Conservation (phyloP, 2,329 filamentous ascomycete genomes). For the Aspergillus japonicus region DNA sequence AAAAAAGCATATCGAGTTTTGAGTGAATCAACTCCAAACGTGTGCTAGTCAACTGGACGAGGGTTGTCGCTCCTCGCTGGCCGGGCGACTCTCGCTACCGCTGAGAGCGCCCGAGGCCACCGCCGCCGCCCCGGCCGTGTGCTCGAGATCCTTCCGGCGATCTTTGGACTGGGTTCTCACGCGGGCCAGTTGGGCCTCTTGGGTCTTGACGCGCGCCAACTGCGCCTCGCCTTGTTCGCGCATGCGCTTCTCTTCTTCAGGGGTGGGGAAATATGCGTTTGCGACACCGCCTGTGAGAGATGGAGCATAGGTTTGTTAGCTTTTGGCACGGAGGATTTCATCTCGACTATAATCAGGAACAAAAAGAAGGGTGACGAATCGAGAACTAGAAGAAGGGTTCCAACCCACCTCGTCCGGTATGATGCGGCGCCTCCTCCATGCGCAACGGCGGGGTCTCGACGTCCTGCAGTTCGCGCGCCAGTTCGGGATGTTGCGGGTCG, state of each 20-base stretch:
- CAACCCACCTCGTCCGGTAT: conserved; percentile 45
- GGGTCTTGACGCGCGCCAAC: conserved; percentile 31
- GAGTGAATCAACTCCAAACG: conserved; percentile 6
- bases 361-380: neutral
- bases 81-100: neutral
- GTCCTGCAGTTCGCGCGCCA: conserved; percentile 79
- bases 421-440: conserved; percentile 39
- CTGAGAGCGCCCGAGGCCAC: neutral
- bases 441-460: conserved; percentile 59
- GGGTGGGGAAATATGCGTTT: conserved; percentile 32
- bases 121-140: conserved; percentile 5
- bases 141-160: conserved; percentile 16
- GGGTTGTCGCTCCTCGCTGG: conserved; percentile 1
- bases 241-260: conserved; percentile 28
- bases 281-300: conserved; percentile 33
- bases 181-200: conserved; percentile 31
- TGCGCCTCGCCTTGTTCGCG: conserved; percentile 37
- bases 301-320: conserved; percentile 1
- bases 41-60: conserved; percentile 13
- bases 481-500: conserved; percentile 62
- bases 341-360: no score
- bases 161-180: conserved; percentile 27
- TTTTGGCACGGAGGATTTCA: neutral
- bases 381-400: neutral
- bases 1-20: neutral